phyloP scores from a whole-genome alignment of 805 yeast species.

The Myxozyma neotropica region DNA sequence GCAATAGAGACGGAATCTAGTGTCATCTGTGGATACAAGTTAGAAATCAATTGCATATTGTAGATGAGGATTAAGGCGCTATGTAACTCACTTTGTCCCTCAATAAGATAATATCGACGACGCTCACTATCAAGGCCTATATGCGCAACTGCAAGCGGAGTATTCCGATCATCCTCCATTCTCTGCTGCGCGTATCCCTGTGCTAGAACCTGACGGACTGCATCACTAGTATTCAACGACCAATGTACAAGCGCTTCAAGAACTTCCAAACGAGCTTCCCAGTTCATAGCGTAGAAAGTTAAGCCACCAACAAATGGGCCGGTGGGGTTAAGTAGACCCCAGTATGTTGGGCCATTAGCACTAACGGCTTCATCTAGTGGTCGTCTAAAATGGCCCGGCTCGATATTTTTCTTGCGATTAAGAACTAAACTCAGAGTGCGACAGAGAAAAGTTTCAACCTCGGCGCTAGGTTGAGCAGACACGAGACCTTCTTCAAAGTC shows the following conservation, averaged over 20 bases:
- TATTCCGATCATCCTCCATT: conserved; percentile 22
- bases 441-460: conserved; percentile 42
- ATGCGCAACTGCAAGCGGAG: conserved; percentile 28
- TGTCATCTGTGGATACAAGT: conserved; percentile 36
- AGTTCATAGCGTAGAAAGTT: conserved; percentile 40
- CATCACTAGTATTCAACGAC: conserved; percentile 41
- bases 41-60: too few species aligned
- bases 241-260: conserved; percentile 42
- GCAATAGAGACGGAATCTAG: conserved; percentile 42
- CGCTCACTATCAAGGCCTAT: conserved; percentile 36
- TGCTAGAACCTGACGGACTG: conserved; percentile 32
- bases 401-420: conserved; percentile 48
- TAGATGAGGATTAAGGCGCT: neutral
- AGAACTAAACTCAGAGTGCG: conserved; percentile 43
- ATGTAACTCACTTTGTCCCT: conserved; percentile 31
- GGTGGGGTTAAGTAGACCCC: conserved; percentile 30
- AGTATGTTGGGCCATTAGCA: conserved; percentile 35
- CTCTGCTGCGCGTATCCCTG: conserved; percentile 15
- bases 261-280: conserved; percentile 42
- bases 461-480: conserved; percentile 32
- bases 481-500: conserved; percentile 46
- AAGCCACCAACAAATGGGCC: conserved; percentile 33
- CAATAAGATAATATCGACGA: conserved; percentile 36
- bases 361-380: conserved; percentile 46
- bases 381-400: conserved; percentile 42